Base-by-base conservation (phyloP, 2,329 filamentous ascomycete species). In the Curvularia spicifera region DNA sequence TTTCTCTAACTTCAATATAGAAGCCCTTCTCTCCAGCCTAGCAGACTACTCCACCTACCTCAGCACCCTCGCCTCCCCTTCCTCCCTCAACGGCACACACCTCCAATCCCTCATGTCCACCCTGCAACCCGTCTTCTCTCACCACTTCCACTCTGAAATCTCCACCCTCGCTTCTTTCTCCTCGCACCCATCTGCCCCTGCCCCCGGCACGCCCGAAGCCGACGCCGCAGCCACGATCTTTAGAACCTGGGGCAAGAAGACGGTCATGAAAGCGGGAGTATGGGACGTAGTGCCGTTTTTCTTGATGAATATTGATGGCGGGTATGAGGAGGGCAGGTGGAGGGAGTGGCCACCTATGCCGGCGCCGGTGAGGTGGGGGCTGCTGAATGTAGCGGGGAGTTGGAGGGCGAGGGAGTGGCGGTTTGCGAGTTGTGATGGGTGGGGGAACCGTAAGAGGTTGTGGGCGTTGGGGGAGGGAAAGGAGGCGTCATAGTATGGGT, bases 321-420 rank as follows among this genome's bases (percentile, higher is more conserved):
- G 82, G 3, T 80, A 78, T 59, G 87, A 89, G 73, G 83, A 83
- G 5, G 85, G 85, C 24, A 71, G 81, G 67, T 89, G 87, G 85
- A 79, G 79, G 12, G 81, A 82, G 65, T 89, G 87, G 86, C 87
- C 87, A 44, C 85, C 87, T 0, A 89, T 89, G 78, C 86, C 87
- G 0, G 80, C 78, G 5, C 82, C 84, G 3, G 80, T 89, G 58
- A 80, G 82, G 54, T 89, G 85, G 85, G 82, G 82, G 0, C 66
- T 89, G 60, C 79, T 84, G 35, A 88, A 87, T 65, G 72, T 88
- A 43, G 85, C 79, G 1, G 86, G 85, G 1, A 79, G 83, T 35
- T 83, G 81, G 74, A 80, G 80, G 35, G 78, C 80, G 2, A 84
- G 83, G 3, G 29, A 31, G 81, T 89, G 87, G 87, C 86, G 82